A percentile compares a stretch with the other conserved stretches of the same genome.
These are phyloP conservation scores for Eutrema salsugineum DNA, from an alignment of 441 rosid species.

Conservation along the genomic window DNA sequence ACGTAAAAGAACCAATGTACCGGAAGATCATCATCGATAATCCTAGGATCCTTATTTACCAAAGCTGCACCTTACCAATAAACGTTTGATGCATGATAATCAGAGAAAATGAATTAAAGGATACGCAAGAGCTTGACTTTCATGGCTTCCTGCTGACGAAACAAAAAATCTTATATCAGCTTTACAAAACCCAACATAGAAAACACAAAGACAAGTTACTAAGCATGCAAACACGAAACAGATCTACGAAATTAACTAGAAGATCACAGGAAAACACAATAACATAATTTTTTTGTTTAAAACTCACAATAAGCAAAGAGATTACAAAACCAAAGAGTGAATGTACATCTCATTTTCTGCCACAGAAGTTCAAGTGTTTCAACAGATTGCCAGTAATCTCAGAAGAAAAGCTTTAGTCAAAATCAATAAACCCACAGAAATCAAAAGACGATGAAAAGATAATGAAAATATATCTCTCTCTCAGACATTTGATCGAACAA, in stretches of 20 bases:
- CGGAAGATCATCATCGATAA: background rate
- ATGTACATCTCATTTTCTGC: background rate
- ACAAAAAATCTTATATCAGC: background rate
- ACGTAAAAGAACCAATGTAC: background rate
- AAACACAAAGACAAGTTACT: background rate
- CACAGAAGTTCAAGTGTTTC: background rate
- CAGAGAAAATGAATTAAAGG: constrained; percentile 33
- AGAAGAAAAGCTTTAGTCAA: background rate
- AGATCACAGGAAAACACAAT: background rate
- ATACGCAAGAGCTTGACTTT: constrained; percentile 83
- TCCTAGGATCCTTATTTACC: background rate
- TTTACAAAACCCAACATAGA: background rate
- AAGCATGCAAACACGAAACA: background rate
- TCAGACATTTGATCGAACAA: constrained; percentile 7
- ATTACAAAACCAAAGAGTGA: background rate
- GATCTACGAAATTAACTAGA: background rate
- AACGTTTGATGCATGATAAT: background rate
- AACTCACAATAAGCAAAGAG: background rate
- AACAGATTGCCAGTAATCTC: background rate
- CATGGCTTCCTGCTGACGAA: constrained; percentile 48
- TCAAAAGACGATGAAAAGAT: background rate
- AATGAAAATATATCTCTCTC: background rate
- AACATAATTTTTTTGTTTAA: background rate
- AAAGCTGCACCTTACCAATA: background rate
- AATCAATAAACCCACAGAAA: background rate